phyloP scores from a whole-genome alignment of 2,329 filamentous ascomycete genomes.

The Colletotrichum limetticola region DNA sequence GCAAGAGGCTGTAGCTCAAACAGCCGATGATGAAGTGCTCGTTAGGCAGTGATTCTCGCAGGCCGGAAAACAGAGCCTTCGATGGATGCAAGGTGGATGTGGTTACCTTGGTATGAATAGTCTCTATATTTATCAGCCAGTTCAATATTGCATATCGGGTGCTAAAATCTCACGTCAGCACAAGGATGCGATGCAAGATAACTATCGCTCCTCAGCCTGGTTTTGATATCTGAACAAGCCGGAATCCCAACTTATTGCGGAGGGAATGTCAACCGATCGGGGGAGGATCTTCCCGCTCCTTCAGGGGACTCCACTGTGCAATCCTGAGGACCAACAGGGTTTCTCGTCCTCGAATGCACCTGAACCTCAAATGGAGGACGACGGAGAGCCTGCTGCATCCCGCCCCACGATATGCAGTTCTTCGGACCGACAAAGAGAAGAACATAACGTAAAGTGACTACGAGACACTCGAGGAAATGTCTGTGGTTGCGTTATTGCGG shows the following conservation, averaged over 20 bases:
- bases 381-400: neutral
- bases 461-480: no score
- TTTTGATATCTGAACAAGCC: no score
- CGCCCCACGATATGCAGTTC: no score
- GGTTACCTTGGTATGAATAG: neutral
- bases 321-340: neutral
- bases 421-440: no score
- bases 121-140: neutral
- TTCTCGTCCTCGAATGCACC: neutral
- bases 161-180: neutral
- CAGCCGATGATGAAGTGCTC: neutral
- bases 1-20: neutral
- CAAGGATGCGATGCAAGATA: neutral
- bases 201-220: neutral
- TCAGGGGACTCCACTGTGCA: neutral
- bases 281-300: neutral
- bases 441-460: no score
- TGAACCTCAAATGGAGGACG: neutral
- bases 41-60: no score
- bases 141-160: neutral
- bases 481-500: no score
- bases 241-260: no score
- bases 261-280: no score
- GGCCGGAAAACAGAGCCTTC: no score
- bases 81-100: no score